A percentile compares a stretch with the other conserved stretches of the same genome.
Evolutionary conservation across 176 grass and related monocot genomes (phyloP).

Genomic region (Musa troglodytarum): DNA sequence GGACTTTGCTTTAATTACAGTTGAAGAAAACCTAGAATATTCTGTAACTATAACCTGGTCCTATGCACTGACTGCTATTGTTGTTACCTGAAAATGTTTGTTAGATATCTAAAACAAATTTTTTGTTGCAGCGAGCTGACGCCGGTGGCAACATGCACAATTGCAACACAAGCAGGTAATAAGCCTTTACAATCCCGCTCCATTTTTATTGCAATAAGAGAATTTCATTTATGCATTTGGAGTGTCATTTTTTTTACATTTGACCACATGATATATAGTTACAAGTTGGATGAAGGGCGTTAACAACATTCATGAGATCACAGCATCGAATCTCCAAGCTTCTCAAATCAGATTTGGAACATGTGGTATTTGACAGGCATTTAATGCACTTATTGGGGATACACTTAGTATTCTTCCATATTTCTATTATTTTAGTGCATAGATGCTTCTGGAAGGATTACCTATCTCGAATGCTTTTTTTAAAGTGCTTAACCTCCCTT

Average conservation of each 20-base stretch:
- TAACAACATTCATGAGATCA: neutral
- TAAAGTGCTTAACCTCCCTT: no score
- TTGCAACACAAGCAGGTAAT: neutral
- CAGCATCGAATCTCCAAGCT: neutral
- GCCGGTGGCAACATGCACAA: neutral
- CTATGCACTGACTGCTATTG: neutral
- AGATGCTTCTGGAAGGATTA: neutral
- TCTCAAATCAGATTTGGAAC: neutral
- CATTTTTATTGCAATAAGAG: neutral
- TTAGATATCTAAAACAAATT: neutral
- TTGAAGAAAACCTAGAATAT: neutral
- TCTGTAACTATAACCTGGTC: neutral
- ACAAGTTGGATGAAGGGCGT: neutral
- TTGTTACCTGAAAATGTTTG: neutral
- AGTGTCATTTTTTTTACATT: neutral
- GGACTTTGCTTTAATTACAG: neutral
- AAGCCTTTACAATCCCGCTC: neutral
- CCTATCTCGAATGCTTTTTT: neutral
- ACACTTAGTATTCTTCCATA: neutral
- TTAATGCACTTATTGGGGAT: neutral
- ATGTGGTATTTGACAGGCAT: neutral
- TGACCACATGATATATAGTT: neutral
- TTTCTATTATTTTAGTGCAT: neutral
- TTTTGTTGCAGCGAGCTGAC: neutral
- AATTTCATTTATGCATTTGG: neutral